Percentiles rank a stretch among this genome's conserved stretches.
These are phyloP conservation scores for Backusella tarrabulga DNA, from an alignment of 192 early-diverging fungal genomes.

Conservation along the genomic window DNA sequence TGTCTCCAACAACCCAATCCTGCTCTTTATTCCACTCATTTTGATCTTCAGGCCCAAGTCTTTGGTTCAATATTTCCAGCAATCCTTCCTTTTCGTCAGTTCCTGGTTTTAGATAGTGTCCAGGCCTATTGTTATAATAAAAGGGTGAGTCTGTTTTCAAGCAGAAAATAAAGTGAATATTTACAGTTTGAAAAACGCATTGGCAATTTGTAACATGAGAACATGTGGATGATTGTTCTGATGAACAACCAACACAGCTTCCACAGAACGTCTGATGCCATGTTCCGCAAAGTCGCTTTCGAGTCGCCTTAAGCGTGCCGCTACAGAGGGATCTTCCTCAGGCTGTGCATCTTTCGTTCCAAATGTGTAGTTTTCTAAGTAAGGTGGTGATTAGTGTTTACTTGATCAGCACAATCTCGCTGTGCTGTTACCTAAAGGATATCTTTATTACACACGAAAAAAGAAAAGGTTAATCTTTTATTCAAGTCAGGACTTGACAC, in stretches of 20 bases:
- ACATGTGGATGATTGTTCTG: conserved; percentile 81
- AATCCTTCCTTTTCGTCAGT: conserved; percentile 75
- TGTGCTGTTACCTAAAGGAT: conserved; percentile 18
- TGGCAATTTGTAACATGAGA: conserved; percentile 73
- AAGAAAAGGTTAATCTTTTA: neutral
- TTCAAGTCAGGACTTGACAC: neutral
- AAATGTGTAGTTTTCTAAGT: conserved; percentile 61
- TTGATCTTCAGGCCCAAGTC: conserved; percentile 44
- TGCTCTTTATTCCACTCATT: conserved; percentile 19
- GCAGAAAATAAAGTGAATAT: neutral
- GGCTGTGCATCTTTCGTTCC: conserved; percentile 73
- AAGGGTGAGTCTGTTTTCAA: neutral
- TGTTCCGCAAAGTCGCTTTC: conserved; percentile 61
- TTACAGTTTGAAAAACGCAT: conserved; percentile 74
- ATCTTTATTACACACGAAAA: conserved; percentile 11
- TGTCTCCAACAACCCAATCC: conserved; percentile 76
- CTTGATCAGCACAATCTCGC: neutral
- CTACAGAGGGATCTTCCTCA: conserved; percentile 59
- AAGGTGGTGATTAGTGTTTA: neutral
- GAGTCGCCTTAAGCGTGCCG: conserved; percentile 58
- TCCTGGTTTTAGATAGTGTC: conserved; percentile 68
- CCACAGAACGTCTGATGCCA: conserved; percentile 70
- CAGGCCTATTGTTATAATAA: conserved; percentile 50
- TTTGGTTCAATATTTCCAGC: conserved; percentile 56
- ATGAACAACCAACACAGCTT: conserved; percentile 74